Base-by-base conservation (phyloP, 1,284 basidiomycete genomes). In the Naganishia albida region DNA sequence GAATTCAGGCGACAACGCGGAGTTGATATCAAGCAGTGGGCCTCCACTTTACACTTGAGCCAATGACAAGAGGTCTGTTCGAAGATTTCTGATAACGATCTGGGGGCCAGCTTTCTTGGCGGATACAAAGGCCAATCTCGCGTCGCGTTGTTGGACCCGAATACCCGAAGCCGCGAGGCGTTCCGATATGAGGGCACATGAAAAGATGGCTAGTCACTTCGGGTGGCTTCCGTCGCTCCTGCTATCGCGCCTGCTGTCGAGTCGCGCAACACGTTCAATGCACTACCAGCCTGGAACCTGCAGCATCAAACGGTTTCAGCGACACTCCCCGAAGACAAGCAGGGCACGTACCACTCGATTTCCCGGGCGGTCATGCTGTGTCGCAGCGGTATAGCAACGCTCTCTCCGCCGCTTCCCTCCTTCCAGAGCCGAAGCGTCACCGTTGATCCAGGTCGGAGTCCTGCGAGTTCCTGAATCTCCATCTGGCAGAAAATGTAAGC, bases 241-340 rank as follows among this genome's bases (percentile, higher is more conserved):
- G n/a, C n/a, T n/a, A n/a, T n/a, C n/a, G 34, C 34, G 34, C 10
- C 10, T 10, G 34, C 34, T 34, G 34, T 34, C 10, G 34, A 4
- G 34, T 53, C 3, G 3, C 51, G 28, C 38, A 60, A 40, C 16
- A 39, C 46, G 34, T 65, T 65, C n/a, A 65, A 55, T 2, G 63
- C 63, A 34, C 63, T 59, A 8, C 63, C 63, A 16, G 50, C 48
- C 25, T 46, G 43, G 49, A 65, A 65, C 60, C 60, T 62, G 25
- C 16, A 20, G 23, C 3, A 18, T 2, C 26, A 39, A 3, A 23
- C 26, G 12, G 1, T 26, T 20, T 60, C 12, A 49, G 28, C 2
- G 13, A 4, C 7, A 10, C n/a, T 16, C 18, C 8, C 3, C 25
- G 3, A 23, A n/a, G n/a, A 25, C 6, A 13, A 12, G 20, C 15